Evolutionary conservation across 495 filamentous ascomycete species (phyloP).

Genomic region (Zalerion maritima): DNA sequence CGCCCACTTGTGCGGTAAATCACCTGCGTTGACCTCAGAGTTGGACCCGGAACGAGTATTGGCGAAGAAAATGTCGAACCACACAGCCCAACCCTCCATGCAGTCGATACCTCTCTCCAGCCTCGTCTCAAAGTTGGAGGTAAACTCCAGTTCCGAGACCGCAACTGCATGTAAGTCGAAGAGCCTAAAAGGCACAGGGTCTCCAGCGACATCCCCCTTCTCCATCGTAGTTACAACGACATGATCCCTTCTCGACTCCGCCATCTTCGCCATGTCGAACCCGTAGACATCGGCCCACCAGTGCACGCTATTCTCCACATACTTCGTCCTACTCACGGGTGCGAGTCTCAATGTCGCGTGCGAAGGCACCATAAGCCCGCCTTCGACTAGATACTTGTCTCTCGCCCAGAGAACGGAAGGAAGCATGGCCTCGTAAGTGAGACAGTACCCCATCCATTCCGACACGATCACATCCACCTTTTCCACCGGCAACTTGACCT

Average conservation of each 20-base stretch:
- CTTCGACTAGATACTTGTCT: conserved; percentile 73
- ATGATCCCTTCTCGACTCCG: conserved; percentile 68
- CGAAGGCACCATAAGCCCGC: conserved; percentile 81
- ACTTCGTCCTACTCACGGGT: conserved; percentile 74
- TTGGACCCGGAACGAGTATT: conserved; percentile 10
- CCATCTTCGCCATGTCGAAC: conserved; percentile 89
- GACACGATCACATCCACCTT: conserved; percentile 98
- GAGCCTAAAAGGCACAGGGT: conserved; percentile 51
- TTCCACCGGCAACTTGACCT: conserved; percentile 71
- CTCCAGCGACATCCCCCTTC: conserved; percentile 67
- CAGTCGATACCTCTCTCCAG: conserved; percentile 36
- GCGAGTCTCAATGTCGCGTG: conserved; percentile 83
- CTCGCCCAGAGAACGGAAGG: conserved; percentile 90
- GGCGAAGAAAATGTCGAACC: conserved; percentile 72
- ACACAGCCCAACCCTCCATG: conserved; percentile 61
- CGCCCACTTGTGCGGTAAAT: conserved; percentile 18
- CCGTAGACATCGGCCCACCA: conserved; percentile 99
- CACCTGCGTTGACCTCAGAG: background rate
- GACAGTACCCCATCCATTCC: conserved; percentile 99
- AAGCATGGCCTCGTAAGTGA: conserved; percentile 97
- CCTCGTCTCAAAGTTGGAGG: conserved; percentile 41
- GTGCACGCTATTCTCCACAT: conserved; percentile 72
- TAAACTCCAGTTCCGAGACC: conserved; percentile 60
- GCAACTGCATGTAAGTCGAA: conserved; percentile 74
- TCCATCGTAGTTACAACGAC: conserved; percentile 73